These are phyloP conservation scores for Tuber borchii DNA, from an alignment of 495 filamentous ascomycete species.

Conservation along the genomic window DNA sequence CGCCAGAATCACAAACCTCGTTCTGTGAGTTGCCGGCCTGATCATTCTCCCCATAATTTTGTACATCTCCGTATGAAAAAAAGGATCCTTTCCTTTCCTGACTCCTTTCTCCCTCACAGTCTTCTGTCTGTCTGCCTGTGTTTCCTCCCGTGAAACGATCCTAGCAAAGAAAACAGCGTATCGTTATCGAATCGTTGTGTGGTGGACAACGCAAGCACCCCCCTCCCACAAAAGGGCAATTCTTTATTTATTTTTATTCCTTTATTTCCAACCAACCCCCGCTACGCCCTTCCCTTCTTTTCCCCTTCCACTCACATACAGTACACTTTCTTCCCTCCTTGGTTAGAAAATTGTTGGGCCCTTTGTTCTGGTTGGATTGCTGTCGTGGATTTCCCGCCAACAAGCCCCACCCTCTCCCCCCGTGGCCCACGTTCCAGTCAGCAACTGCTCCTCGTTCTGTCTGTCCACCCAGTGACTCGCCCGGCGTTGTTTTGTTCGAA, in stretches of 20 bases:
- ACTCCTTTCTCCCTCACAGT: neutral
- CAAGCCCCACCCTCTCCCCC: neutral
- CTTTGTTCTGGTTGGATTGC: conserved; percentile 2
- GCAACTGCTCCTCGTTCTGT: neutral
- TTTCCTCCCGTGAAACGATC: neutral
- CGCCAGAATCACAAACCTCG: conserved; percentile 16
- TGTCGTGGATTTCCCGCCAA: neutral
- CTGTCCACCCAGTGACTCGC: neutral
- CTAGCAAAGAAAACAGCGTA: neutral
- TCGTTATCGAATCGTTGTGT: conserved; percentile 3
- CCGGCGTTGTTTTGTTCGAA: neutral
- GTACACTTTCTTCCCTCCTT: neutral
- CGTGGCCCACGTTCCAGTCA: neutral
- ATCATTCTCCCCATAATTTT: conserved; percentile 1
- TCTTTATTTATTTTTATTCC: conserved; percentile 3
- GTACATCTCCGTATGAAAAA: neutral
- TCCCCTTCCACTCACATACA: neutral
- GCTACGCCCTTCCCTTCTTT: neutral
- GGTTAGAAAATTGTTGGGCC: neutral
- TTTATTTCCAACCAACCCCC: neutral
- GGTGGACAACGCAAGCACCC: conserved; percentile 3
- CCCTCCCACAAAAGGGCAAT: neutral
- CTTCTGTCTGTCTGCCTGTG: neutral
- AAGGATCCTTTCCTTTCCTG: neutral
- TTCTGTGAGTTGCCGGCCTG: conserved; percentile 1